Base-by-base conservation (phyloP, 208 protist species). In the Acanthamoeba healyi region DNA sequence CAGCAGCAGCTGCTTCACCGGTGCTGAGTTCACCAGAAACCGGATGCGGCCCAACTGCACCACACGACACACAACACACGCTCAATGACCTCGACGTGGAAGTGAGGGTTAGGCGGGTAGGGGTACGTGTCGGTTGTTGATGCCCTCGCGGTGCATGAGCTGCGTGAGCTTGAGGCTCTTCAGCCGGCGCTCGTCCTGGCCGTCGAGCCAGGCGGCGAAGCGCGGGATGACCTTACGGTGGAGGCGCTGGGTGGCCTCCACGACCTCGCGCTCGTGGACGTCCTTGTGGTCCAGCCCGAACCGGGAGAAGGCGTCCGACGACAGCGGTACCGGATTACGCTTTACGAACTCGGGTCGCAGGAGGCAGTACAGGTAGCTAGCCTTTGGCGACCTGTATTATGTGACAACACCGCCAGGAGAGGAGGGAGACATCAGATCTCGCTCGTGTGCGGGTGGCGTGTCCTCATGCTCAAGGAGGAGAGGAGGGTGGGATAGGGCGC, bases 351-450 rank as follows among this genome's bases (percentile, higher is more conserved):
- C 79, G 7, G 79, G 79, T 5, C 79, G 38, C 46, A 87, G 42
- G 29, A 87, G 79, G 24, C 79, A 87, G 49, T 87, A 87, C 26
- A 87, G 32, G 32, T 87, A 63, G 46, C 79, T 87, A 17, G 70
- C 70, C 32, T 79, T 79, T 5, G 70, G 70, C 9, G 70, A 79
- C 10, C 70, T 79, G 32, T 5, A 79, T n/a, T n/a, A n/a, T n/a
- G n/a, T n/a, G n/a, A n/a, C n/a, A n/a, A n/a, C n/a, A n/a, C n/a
- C n/a, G n/a, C n/a, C n/a, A n/a, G n/a, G n/a, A n/a, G n/a, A n/a
- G n/a, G n/a, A n/a, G n/a, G n/a, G n/a, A n/a, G n/a, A n/a, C n/a
- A n/a, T n/a, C n/a, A n/a, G n/a, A n/a, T n/a, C n/a, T n/a, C n/a
- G n/a, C n/a, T n/a, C n/a, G n/a, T n/a, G n/a, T n/a, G n/a, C n/a